Conservation (phyloP, 2,329 filamentous ascomycete genomes). For the Chalaropsis thielavioides region DNA sequence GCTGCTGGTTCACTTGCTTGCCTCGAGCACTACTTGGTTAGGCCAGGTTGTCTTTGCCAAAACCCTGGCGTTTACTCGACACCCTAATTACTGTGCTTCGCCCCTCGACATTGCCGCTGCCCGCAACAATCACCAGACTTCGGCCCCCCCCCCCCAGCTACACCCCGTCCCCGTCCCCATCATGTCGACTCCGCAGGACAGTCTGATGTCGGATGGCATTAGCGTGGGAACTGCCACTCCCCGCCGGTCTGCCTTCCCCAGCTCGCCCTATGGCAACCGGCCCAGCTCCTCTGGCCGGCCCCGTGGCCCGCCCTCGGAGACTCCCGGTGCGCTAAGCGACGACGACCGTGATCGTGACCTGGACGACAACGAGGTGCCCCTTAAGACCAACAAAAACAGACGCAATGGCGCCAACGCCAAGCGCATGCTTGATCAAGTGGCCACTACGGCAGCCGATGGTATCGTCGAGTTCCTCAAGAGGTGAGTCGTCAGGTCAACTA, state of each 20-base stretch:
- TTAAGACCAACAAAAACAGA: constrained; percentile 28
- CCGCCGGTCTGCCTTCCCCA: constrained; percentile 27
- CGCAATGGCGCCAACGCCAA: constrained; percentile 37
- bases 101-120: too few species aligned
- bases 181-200: constrained; percentile 17
- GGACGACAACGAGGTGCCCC: constrained; percentile 48
- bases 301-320: constrained; percentile 48
- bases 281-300: constrained; percentile 41
- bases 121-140: not conserved
- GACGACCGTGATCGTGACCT: constrained; percentile 45
- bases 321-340: constrained; percentile 44
- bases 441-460: constrained; percentile 56
- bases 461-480: constrained; percentile 71
- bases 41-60: too few species aligned
- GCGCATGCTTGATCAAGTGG: constrained; percentile 61
- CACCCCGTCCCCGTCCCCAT: not conserved
- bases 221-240: constrained; percentile 32
- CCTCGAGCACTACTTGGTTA: too few species aligned
- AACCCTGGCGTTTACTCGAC: too few species aligned
- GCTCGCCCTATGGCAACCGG: constrained; percentile 12
- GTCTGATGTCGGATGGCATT: constrained; percentile 41
- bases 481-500: constrained; percentile 31
- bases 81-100: too few species aligned
- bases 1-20: too few species aligned
- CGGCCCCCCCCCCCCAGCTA: too few species aligned